Conservation (phyloP, 2,329 filamentous ascomycete species). For the Coleophoma eucalyptorum region DNA sequence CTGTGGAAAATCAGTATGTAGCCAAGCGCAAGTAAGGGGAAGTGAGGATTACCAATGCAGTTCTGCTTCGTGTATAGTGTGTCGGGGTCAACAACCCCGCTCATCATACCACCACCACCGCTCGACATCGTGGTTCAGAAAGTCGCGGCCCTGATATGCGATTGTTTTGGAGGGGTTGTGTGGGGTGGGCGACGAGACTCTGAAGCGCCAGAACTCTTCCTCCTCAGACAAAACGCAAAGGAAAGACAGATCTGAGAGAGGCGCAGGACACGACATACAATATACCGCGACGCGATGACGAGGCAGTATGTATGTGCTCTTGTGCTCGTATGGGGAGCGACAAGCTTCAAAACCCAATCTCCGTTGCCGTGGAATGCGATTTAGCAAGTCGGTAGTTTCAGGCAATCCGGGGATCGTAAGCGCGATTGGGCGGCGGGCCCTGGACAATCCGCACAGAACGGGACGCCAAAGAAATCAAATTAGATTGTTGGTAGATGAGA, state of each 20-base stretch:
- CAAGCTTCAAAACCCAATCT: neutral
- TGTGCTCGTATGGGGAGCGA: neutral
- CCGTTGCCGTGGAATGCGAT: conserved; percentile 1
- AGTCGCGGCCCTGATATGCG: neutral
- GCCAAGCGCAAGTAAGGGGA: conserved; percentile 4
- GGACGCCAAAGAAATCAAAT: neutral
- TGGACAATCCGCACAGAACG: conserved; percentile 3
- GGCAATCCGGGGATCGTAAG: conserved; percentile 22
- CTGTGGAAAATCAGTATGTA: conserved; percentile 39
- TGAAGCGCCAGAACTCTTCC: neutral
- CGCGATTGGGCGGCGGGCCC: conserved; percentile 17
- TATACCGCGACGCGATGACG: neutral
- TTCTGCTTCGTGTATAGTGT: conserved; percentile 90
- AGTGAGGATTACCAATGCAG: conserved; percentile 64
- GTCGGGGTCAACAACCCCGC: conserved; percentile 73
- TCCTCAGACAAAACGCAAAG: too few relatives aligned
- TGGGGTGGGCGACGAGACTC: neutral
- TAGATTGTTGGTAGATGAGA: neutral
- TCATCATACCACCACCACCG: conserved; percentile 28
- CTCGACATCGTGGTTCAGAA: conserved; percentile 18
- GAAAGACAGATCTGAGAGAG: too few relatives aligned
- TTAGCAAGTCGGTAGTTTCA: conserved; percentile 4
- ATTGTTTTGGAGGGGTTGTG: neutral
- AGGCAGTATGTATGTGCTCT: neutral
- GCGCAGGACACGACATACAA: too few relatives aligned